Evolutionary conservation across 805 yeast genomes (phyloP).

Genomic region (Phaffomyces thermotolerans): DNA sequence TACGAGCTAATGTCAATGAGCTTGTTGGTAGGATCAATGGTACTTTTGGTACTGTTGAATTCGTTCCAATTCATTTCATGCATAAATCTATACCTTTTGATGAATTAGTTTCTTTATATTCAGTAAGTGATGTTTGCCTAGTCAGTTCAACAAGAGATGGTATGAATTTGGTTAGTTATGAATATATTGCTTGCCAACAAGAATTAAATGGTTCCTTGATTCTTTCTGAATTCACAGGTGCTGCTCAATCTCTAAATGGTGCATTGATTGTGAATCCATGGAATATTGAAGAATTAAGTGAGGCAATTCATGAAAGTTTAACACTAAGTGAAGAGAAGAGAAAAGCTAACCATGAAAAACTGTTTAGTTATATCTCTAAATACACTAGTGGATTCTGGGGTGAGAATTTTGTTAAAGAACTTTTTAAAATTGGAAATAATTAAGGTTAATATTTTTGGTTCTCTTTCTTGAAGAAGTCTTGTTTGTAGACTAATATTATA

Average conservation of each 20-base stretch:
- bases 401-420: slow-evolving; percentile 85
- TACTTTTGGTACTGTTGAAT: slow-evolving; percentile 91
- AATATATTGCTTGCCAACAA: slow-evolving; percentile 92
- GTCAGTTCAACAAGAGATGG: slow-evolving; percentile 97
- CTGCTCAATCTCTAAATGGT: slow-evolving; percentile 97
- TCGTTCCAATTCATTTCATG: slow-evolving; percentile 95
- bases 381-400: slow-evolving; percentile 98
- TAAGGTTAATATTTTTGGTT: too few species aligned
- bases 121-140: slow-evolving; percentile 81
- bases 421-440: slow-evolving; percentile 36
- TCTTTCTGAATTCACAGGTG: slow-evolving; percentile 94
- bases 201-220: slow-evolving; percentile 81
- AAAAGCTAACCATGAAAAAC: slow-evolving; percentile 67
- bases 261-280: slow-evolving; percentile 93
- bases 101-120: slow-evolving; percentile 83
- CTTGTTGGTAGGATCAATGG: slow-evolving; percentile 96
- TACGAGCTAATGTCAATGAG: slow-evolving; percentile 92
- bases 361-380: slow-evolving; percentile 82
- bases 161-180: slow-evolving; percentile 94
- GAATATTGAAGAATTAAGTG: slow-evolving; percentile 92
- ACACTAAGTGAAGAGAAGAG: slow-evolving; percentile 81
- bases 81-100: slow-evolving; percentile 88
- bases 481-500: too few species aligned
- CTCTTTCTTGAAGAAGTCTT: too few species aligned
- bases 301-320: slow-evolving; percentile 77